A percentile compares a stretch with the other conserved stretches of the same genome.
Conservation (phyloP, 2,329 filamentous ascomycete species). For the Dactylellina sp. region DNA sequence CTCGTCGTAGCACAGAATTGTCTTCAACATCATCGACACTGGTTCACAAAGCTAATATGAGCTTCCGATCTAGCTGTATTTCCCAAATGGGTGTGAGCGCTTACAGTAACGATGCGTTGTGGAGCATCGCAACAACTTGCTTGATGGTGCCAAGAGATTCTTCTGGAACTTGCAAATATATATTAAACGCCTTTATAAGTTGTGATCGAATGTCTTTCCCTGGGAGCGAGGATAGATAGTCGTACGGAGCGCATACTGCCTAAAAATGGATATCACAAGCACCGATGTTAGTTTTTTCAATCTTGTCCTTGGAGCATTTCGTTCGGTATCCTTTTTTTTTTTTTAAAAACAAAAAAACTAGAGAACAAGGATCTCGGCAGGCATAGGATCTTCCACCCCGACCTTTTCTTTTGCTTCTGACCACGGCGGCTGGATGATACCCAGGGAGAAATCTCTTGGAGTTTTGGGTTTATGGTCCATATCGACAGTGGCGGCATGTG, state of each 20-base stretch:
- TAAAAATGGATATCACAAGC: slow-evolving; percentile 27
- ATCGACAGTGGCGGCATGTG: background rate
- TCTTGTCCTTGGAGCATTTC: too few relatives aligned
- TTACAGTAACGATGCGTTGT: slow-evolving; percentile 80
- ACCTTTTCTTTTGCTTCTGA: slow-evolving; percentile 62
- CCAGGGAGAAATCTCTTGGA: slow-evolving; percentile 47
- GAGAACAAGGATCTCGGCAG: too few relatives aligned
- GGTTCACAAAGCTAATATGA: slow-evolving; percentile 1
- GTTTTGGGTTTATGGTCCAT: slow-evolving; percentile 20
- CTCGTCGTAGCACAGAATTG: slow-evolving; percentile 78
- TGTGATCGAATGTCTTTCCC: slow-evolving; percentile 87
- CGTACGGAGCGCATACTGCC: slow-evolving; percentile 70
- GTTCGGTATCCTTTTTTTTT: background rate
- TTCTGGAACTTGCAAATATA: slow-evolving; percentile 79
- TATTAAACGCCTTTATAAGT: slow-evolving; percentile 83
- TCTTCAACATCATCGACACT: slow-evolving; percentile 88
- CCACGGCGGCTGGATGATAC: slow-evolving; percentile 47
- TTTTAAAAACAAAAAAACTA: slow-evolving; percentile 62
- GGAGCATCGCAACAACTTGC: slow-evolving; percentile 83
- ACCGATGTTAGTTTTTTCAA: slow-evolving; percentile 47
- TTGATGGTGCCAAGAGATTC: slow-evolving; percentile 79
- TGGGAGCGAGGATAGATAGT: slow-evolving; percentile 81
- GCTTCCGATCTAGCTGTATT: background rate
- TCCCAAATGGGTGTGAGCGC: too few relatives aligned
- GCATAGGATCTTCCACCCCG: too few relatives aligned